Evolutionary conservation across 768 basidiomycete species (phyloP).

Genomic region (Dentipellis fragilis): DNA sequence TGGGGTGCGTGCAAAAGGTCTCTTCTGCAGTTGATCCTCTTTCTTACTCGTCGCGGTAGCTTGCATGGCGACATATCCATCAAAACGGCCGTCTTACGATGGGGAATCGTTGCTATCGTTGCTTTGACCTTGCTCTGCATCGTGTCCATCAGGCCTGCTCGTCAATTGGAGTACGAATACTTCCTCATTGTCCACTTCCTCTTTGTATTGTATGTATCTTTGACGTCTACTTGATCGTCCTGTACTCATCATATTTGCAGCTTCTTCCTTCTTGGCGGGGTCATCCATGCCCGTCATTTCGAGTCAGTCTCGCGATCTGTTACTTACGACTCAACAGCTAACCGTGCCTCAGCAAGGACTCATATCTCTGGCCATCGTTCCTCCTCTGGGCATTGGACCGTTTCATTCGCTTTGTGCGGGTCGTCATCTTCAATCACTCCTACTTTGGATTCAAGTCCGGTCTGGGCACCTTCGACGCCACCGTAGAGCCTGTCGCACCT

Average conservation of each 20-base stretch:
- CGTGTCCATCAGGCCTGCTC: conserved; percentile 39
- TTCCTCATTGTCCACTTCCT: conserved; percentile 42
- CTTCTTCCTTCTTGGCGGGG: conserved; percentile 22
- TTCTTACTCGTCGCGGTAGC: background rate
- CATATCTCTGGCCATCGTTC: conserved; percentile 40
- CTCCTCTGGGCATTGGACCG: conserved; percentile 49
- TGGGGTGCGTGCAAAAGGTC: background rate
- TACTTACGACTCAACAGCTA: background rate
- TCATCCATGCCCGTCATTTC: conserved; percentile 18
- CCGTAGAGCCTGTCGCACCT: conserved; percentile 33
- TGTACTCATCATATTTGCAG: conserved; percentile 10
- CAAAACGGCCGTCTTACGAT: conserved; percentile 15
- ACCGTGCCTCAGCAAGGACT: conserved; percentile 13
- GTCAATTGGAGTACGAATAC: conserved; percentile 36
- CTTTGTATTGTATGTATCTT: conserved; percentile 26
- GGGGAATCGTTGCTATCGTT: conserved; percentile 27
- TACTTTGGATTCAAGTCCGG: conserved; percentile 24
- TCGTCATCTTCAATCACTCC: conserved; percentile 33
- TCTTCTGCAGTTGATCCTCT: background rate
- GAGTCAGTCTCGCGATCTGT: conserved; percentile 14
- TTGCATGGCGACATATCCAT: background rate
- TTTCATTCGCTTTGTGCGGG: conserved; percentile 34
- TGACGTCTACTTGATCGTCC: background rate
- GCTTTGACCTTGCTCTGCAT: conserved; percentile 34
- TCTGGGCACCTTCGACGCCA: conserved; percentile 24